These are phyloP conservation scores for Massarina eburnea DNA, from an alignment of 2,329 filamentous ascomycete genomes.

Conservation along the genomic window DNA sequence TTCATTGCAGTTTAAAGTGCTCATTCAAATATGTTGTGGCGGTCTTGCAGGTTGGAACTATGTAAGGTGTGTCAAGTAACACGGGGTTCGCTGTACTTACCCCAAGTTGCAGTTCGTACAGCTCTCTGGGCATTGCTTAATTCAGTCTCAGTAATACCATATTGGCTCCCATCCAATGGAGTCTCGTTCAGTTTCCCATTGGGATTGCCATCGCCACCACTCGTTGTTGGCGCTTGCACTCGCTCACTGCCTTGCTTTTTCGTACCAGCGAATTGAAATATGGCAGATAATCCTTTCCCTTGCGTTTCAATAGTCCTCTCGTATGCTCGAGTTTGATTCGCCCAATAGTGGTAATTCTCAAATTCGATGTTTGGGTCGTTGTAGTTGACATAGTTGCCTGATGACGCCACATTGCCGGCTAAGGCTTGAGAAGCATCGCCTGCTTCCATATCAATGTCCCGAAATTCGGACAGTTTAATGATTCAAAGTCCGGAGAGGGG, in stretches of 20 bases:
- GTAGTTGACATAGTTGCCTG: too few species aligned
- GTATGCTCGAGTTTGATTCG: conserved; percentile 37
- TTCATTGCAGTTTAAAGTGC: too few species aligned
- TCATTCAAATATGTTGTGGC: too few species aligned
- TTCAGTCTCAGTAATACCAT: conserved; percentile 30
- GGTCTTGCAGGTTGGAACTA: too few species aligned
- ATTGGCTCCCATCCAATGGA: conserved; percentile 2
- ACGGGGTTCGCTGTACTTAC: conserved; percentile 2
- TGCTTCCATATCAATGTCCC: neutral
- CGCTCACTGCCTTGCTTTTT: conserved; percentile 5
- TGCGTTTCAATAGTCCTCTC: conserved; percentile 23
- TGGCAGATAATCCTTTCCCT: neutral
- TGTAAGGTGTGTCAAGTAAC: neutral
- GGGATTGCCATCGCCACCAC: conserved; percentile 4
- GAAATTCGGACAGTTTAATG: neutral
- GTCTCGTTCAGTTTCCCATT: conserved; percentile 1
- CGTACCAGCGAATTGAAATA: neutral
- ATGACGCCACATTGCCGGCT: neutral
- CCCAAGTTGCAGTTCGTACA: conserved; percentile 38
- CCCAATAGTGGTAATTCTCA: conserved; percentile 47
- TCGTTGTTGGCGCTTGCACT: neutral
- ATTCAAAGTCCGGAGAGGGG: neutral
- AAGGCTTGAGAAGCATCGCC: neutral
- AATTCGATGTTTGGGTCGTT: conserved; percentile 23
- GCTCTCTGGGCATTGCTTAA: conserved; percentile 39